Evolutionary conservation across 768 basidiomycete genomes (phyloP).

Genomic region (Lepiota venenata): DNA sequence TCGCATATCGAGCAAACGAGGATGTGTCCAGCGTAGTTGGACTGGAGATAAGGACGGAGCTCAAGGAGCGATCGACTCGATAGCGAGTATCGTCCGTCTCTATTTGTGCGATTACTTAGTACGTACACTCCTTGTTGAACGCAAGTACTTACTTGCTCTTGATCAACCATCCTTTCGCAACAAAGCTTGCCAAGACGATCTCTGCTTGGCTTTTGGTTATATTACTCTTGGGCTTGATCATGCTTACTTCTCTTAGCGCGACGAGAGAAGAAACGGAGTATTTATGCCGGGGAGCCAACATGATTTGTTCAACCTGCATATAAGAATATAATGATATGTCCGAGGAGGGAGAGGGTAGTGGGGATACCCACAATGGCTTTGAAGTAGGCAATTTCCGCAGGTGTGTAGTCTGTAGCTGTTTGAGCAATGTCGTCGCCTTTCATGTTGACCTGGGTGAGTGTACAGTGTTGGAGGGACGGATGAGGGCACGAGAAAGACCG

Average conservation of each 20-base stretch:
- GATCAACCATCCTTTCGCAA: conserved; percentile 76
- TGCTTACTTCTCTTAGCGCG: conserved; percentile 66
- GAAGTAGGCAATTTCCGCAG: conserved; percentile 81
- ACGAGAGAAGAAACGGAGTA: conserved; percentile 77
- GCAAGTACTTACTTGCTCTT: conserved; percentile 62
- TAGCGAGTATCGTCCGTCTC: conserved; percentile 71
- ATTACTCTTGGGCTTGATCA: conserved; percentile 51
- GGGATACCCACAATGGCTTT: conserved; percentile 63
- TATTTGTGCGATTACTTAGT: conserved; percentile 14
- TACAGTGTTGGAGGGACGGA: neutral
- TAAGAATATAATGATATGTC: neutral
- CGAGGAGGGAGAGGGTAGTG: neutral
- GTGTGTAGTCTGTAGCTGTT: conserved; percentile 78
- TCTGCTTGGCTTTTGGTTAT: conserved; percentile 79
- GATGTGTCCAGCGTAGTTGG: conserved; percentile 67
- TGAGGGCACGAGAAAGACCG: conserved; percentile 20
- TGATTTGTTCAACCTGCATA: conserved; percentile 79
- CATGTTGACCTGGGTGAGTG: conserved; percentile 59
- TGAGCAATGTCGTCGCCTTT: conserved; percentile 82
- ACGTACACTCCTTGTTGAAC: conserved; percentile 2
- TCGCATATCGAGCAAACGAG: conserved; percentile 72
- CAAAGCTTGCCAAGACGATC: conserved; percentile 70
- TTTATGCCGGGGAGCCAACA: conserved; percentile 70
- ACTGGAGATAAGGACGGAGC: conserved; percentile 68
- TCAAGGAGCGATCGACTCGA: conserved; percentile 75